phyloP scores from a whole-genome alignment of 1,139 yeast species.

The Kluyveromyces marxianus region DNA sequence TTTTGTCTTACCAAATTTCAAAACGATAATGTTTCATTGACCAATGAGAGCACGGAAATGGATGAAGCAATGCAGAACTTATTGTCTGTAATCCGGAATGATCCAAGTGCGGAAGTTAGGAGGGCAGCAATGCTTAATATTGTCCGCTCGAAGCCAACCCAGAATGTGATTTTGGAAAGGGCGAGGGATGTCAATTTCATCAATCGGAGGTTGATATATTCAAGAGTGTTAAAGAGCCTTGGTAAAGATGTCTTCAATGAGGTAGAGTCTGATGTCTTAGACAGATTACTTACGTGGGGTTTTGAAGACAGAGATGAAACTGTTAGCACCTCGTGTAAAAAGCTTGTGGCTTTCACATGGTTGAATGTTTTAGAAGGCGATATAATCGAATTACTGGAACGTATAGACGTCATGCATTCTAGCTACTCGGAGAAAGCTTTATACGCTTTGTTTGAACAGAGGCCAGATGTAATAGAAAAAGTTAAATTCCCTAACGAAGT shows the following conservation, averaged over 20 bases:
- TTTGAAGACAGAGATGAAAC: constrained; percentile 72
- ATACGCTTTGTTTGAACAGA: constrained; percentile 49
- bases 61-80: constrained; percentile 48
- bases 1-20: constrained; percentile 77
- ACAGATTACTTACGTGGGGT: constrained; percentile 72
- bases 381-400: constrained; percentile 60
- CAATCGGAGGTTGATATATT: constrained; percentile 66
- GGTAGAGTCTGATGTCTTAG: constrained; percentile 54
- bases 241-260: constrained; percentile 50
- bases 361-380: constrained; percentile 61
- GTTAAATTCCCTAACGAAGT: constrained; percentile 51
- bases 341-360: constrained; percentile 70
- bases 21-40: constrained; percentile 33
- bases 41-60: constrained; percentile 31
- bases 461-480: constrained; percentile 54
- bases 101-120: constrained; percentile 83
- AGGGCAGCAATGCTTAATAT: constrained; percentile 74
- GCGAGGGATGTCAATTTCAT: constrained; percentile 72
- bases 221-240: constrained; percentile 59
- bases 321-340: constrained; percentile 66
- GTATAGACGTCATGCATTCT: constrained; percentile 60
- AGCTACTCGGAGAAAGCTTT: constrained; percentile 62
- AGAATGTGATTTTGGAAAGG: constrained; percentile 62
- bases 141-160: constrained; percentile 45
- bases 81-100: constrained; percentile 56